phyloP scores from a whole-genome alignment of 2,329 filamentous ascomycete genomes.

The Ceratocystis papillata region DNA sequence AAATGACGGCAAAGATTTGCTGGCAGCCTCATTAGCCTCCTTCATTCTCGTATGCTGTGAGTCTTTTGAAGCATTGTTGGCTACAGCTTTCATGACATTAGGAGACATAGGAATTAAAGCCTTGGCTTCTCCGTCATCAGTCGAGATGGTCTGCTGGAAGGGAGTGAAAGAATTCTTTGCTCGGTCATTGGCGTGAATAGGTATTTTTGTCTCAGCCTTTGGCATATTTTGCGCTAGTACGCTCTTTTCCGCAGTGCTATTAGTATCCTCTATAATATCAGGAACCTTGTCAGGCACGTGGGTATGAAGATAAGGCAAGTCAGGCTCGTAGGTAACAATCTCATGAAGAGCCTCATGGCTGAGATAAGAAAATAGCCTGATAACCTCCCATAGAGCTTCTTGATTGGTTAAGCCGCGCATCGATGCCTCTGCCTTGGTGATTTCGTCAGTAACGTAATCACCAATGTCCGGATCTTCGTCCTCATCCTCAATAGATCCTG shows the following conservation, averaged over 20 bases:
- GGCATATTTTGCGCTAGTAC: not conserved
- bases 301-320: slow-evolving; percentile 19
- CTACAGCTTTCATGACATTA: not conserved
- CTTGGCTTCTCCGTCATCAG: not conserved
- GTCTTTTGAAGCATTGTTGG: not conserved
- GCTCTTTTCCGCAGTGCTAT: not conserved
- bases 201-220: not conserved
- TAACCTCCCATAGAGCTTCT: slow-evolving; percentile 34
- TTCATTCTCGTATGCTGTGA: not conserved
- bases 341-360: slow-evolving; percentile 41
- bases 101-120: not conserved
- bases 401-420: slow-evolving; percentile 38
- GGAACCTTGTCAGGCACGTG: slow-evolving; percentile 3
- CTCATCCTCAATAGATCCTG: slow-evolving; percentile 30
- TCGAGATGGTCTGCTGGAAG: not conserved
- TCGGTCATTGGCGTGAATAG: not conserved
- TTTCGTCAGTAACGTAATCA: slow-evolving; percentile 45
- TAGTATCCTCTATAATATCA: not conserved
- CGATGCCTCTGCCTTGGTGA: slow-evolving; percentile 41
- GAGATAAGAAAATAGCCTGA: slow-evolving; percentile 39
- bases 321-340: slow-evolving; percentile 38
- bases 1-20: not conserved
- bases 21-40: not conserved
- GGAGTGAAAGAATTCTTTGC: not conserved
- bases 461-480: slow-evolving; percentile 48